phyloP scores from a whole-genome alignment of 2,329 filamentous ascomycete species.

The Aureobasidium pullulans region DNA sequence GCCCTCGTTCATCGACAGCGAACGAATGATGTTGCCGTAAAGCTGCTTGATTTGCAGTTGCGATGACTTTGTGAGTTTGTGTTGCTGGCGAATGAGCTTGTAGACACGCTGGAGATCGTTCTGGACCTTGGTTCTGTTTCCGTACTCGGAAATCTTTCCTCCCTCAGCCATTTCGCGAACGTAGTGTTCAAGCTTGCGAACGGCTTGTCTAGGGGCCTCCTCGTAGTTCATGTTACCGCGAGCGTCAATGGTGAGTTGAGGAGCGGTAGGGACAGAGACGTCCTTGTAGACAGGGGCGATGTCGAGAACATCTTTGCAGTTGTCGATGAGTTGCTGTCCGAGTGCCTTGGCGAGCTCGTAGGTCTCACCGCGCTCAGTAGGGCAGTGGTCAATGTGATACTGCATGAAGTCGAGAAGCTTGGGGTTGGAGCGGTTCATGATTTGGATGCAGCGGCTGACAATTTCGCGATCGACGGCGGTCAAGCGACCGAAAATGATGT shows the following conservation, averaged over 20 bases:
- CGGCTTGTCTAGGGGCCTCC: slow-evolving; percentile 78
- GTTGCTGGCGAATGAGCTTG: slow-evolving; percentile 96
- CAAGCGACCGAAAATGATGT: slow-evolving; percentile 94
- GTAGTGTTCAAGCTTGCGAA: slow-evolving; percentile 96
- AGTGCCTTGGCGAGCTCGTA: slow-evolving; percentile 97
- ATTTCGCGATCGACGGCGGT: slow-evolving; percentile 94
- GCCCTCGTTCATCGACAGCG: slow-evolving; percentile 93
- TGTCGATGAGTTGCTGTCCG: slow-evolving; percentile 87
- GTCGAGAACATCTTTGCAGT: slow-evolving; percentile 87
- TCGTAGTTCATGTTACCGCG: slow-evolving; percentile 89
- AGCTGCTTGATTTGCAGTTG: slow-evolving; percentile 94
- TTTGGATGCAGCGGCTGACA: slow-evolving; percentile 94
- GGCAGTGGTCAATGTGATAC: slow-evolving; percentile 98
- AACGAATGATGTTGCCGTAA: slow-evolving; percentile 89
- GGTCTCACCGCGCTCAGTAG: slow-evolving; percentile 90
- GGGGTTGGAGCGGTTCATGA: slow-evolving; percentile 98
- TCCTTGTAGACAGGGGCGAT: slow-evolving; percentile 91
- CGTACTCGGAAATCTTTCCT: slow-evolving; percentile 97
- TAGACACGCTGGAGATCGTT: slow-evolving; percentile 92
- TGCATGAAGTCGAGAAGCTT: slow-evolving; percentile 98
- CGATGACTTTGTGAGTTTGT: slow-evolving; percentile 93
- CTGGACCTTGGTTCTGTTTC: slow-evolving; percentile 96
- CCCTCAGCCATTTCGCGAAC: slow-evolving; percentile 98
- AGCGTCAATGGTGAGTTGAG: slow-evolving; percentile 84
- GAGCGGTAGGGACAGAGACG: slow-evolving; percentile 83